Base-by-base conservation (phyloP, 441 rosid species). In the Syzygium malaccense region DNA sequence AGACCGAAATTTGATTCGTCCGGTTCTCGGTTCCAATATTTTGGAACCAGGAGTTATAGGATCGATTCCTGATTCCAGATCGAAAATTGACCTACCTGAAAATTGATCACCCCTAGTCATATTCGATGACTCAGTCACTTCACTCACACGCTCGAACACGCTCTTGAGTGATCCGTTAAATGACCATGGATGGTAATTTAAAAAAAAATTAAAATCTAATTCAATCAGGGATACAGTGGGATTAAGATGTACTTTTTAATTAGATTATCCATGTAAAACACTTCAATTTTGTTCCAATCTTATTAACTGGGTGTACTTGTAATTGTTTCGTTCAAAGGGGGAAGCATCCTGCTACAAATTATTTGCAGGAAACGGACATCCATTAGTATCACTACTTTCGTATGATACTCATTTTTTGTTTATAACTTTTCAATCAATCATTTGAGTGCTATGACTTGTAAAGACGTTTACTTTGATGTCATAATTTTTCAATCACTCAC, bases 381-480 rank as follows among this genome's bases (percentile, higher is more conserved):
- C 26, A 23, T 26, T 3, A 56, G 60, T 56, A 5, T 2, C 14
- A 26, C 25, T 10, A 57, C 2, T 57, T 57, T 9, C 5, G 5
- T 8, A 23, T 1, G 1, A 23, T 28, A 8, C 2, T 8, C 14
- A 4, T 0, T 25, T 57, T 25, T 11, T 5, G 12, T 5, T 56
- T 13, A 56, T 8, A 56, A 10, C 28, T 57, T 57, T 57, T 23
- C 28, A 25, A 57, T 10, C 28, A 3, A 1, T 57, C 14, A 3
- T 25, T 0, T 3, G 4, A 19, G 57, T 19, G 4, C 8, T 3
- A 3, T 55, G 25, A 18, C 10, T 7, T 19, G 10, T 19, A 19
- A 55, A 55, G 19, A 55, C 4, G 4, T 55, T 7, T 23, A 55
- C 3, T 8, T 55, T 20, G 1, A 0, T 19, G 5, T 4, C 6